A percentile compares a stretch with the other conserved stretches of the same genome.
Evolutionary conservation across 768 basidiomycete genomes (phyloP).

Genomic region (Tulasnella sp.): DNA sequence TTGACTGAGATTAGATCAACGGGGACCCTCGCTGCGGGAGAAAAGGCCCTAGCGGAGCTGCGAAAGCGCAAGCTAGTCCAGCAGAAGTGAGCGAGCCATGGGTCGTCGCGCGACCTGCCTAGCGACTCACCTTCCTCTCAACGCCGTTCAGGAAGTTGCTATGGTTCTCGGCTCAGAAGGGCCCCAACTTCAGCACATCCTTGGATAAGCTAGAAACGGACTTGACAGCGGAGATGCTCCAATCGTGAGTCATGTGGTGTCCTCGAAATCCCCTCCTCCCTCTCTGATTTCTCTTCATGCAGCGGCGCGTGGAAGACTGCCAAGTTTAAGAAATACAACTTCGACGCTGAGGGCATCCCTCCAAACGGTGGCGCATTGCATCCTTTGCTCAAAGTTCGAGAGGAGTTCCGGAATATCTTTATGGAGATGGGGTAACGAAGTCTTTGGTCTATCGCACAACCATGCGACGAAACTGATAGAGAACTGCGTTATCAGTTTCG

Average conservation of each 20-base stretch:
- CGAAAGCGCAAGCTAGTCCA: slow-evolving; percentile 83
- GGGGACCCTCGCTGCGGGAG: slow-evolving; percentile 64
- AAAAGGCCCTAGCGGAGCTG: slow-evolving; percentile 76
- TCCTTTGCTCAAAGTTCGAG: slow-evolving; percentile 92
- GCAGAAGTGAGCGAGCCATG: slow-evolving; percentile 54
- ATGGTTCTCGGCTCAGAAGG: slow-evolving; percentile 88
- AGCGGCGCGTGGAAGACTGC: slow-evolving; percentile 94
- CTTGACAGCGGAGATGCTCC: slow-evolving; percentile 89
- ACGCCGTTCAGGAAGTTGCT: slow-evolving; percentile 67
- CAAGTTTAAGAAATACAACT: slow-evolving; percentile 96
- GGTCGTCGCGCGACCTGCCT: neutral
- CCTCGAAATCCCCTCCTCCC: neutral
- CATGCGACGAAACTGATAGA: neutral
- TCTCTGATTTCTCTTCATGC: neutral
- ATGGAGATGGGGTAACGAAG: slow-evolving; percentile 93
- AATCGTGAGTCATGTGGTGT: slow-evolving; percentile 53
- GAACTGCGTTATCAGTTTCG: slow-evolving; percentile 52
- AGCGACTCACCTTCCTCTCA: neutral
- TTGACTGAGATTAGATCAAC: slow-evolving; percentile 63
- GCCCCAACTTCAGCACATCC: slow-evolving; percentile 78
- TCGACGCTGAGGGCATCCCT: slow-evolving; percentile 88
- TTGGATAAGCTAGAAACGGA: slow-evolving; percentile 93
- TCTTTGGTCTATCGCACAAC: neutral
- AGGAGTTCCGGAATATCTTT: slow-evolving; percentile 96
- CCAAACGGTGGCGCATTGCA: slow-evolving; percentile 89